phyloP scores from a whole-genome alignment of 768 basidiomycete species.

The Tylopilus subfusipes region DNA sequence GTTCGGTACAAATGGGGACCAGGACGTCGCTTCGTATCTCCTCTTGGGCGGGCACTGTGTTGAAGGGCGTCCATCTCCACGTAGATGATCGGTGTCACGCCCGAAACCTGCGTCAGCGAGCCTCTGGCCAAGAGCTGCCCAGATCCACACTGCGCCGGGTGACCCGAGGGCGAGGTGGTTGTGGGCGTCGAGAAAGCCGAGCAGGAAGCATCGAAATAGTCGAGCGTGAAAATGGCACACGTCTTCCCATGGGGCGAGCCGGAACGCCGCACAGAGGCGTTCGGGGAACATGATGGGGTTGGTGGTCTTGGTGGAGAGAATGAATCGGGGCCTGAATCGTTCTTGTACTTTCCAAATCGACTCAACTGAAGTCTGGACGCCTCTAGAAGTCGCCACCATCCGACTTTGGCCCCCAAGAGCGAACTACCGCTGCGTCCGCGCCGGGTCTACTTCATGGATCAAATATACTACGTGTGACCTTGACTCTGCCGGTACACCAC shows the following conservation, averaged over 20 bases:
- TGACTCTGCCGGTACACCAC: background rate
- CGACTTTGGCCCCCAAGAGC: background rate
- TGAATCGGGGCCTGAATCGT: constrained; percentile 14
- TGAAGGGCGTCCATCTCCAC: background rate
- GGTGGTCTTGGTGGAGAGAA: background rate
- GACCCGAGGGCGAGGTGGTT: constrained; percentile 1
- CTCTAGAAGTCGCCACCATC: too few species aligned
- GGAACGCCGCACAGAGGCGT: background rate
- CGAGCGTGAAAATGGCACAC: constrained; percentile 8
- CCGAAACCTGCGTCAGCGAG: background rate
- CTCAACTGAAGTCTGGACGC: background rate
- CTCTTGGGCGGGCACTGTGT: constrained; percentile 11
- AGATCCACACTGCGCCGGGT: background rate
- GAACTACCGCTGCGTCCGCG: too few species aligned
- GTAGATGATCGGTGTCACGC: background rate
- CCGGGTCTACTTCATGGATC: background rate
- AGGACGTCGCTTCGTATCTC: background rate
- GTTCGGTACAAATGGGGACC: background rate
- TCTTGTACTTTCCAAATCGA: background rate
- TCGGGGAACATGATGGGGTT: background rate
- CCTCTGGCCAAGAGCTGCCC: background rate
- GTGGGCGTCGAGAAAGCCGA: background rate
- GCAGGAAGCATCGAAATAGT: constrained; percentile 14
- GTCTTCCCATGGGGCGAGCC: constrained; percentile 14
- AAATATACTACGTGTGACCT: background rate